A percentile compares a stretch with the other conserved stretches of the same genome.
Evolutionary conservation across 2,329 filamentous ascomycete genomes (phyloP).

Genomic region (Cryphonectria japonica): DNA sequence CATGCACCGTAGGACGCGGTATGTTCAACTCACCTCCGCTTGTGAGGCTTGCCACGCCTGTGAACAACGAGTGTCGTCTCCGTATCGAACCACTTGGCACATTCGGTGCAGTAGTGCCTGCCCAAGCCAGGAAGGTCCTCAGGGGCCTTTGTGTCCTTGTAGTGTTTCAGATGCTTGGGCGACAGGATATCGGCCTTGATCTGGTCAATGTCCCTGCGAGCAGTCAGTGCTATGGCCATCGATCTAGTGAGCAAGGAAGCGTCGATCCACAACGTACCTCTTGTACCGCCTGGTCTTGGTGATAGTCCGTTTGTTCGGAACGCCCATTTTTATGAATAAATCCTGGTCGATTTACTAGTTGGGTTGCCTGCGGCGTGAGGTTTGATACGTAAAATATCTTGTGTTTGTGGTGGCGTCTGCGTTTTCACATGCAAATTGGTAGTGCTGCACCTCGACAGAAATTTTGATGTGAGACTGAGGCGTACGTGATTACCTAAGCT

Average conservation of each 20-base stretch:
- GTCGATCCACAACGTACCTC: slow-evolving; percentile 51
- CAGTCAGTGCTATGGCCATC: slow-evolving; percentile 27
- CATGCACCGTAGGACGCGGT: neutral
- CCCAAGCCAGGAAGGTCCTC: slow-evolving; percentile 91
- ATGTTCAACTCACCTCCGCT: slow-evolving; percentile 67
- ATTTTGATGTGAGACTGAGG: slow-evolving; percentile 19
- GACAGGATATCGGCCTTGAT: slow-evolving; percentile 81
- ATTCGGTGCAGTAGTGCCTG: slow-evolving; percentile 85
- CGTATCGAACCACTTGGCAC: slow-evolving; percentile 94
- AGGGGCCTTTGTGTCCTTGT: slow-evolving; percentile 74
- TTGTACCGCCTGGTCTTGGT: slow-evolving; percentile 76
- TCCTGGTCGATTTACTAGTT: neutral
- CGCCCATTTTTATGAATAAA: slow-evolving; percentile 60
- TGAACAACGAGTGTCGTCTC: slow-evolving; percentile 77
- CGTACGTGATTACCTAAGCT: slow-evolving; percentile 11
- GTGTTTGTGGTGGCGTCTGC: slow-evolving; percentile 6
- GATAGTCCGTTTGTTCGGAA: slow-evolving; percentile 66
- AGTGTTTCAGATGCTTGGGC: slow-evolving; percentile 78
- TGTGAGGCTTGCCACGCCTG: slow-evolving; percentile 88
- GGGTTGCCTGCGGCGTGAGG: neutral
- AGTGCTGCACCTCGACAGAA: slow-evolving; percentile 18
- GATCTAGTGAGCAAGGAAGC: slow-evolving; percentile 13
- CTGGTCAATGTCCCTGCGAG: slow-evolving; percentile 83
- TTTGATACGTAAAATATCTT: neutral
- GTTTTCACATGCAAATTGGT: slow-evolving; percentile 26